Conservation (phyloP, 192 early-diverging fungal species). For the Hyaloraphidium curvatum region DNA sequence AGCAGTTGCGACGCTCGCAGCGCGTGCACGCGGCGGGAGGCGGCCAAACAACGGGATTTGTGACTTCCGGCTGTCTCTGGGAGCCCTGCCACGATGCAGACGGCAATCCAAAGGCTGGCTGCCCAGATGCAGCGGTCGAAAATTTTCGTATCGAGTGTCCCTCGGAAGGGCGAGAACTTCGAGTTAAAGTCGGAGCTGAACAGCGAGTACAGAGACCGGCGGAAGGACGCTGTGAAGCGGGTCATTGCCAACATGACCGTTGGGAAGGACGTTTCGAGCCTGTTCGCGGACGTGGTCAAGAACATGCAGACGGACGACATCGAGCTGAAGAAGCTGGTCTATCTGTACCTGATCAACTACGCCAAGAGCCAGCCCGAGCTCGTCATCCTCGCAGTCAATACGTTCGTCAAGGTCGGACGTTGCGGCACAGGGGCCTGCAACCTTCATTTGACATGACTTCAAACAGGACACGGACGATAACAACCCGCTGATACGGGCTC, state of each 20-base stretch:
- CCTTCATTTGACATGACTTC: background rate
- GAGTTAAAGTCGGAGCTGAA: conserved; percentile 95
- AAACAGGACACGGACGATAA: conserved; percentile 73
- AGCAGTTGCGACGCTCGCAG: too few relatives aligned
- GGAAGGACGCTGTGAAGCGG: conserved; percentile 95
- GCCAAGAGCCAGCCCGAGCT: conserved; percentile 91
- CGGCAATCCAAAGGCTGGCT: too few relatives aligned
- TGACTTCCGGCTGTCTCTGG: too few relatives aligned
- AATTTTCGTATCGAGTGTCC: too few relatives aligned
- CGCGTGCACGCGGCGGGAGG: too few relatives aligned
- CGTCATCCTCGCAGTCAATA: conserved; percentile 89
- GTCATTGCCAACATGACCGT: conserved; percentile 99
- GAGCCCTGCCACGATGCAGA: too few relatives aligned
- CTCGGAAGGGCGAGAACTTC: conserved; percentile 84
- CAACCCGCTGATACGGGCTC: conserved; percentile 85
- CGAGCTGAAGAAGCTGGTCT: conserved; percentile 94
- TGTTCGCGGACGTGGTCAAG: conserved; percentile 94
- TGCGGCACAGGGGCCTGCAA: background rate
- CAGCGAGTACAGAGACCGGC: conserved; percentile 83
- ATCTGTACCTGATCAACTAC: conserved; percentile 96
- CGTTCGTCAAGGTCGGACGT: conserved; percentile 69
- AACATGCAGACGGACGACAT: conserved; percentile 99
- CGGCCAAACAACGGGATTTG: too few relatives aligned
- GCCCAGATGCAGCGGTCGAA: too few relatives aligned
- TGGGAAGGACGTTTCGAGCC: conserved; percentile 86